Percentiles rank a stretch among this genome's conserved stretches.
These are phyloP conservation scores for Hanseniaspora opuntiae DNA, from an alignment of 805 yeast genomes.

Conservation along the genomic window DNA sequence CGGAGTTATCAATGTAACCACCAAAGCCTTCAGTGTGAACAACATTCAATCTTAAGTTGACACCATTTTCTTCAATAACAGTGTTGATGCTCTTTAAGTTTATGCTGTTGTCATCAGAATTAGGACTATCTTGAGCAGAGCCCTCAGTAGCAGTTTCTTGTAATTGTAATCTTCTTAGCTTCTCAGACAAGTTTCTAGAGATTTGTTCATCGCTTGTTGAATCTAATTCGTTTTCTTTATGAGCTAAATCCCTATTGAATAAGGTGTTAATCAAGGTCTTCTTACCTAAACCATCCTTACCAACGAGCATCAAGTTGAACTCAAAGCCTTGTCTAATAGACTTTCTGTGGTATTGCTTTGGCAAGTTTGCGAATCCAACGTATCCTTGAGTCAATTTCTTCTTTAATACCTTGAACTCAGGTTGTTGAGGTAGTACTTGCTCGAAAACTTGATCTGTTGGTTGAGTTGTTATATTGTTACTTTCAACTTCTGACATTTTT, in stretches of 20 bases:
- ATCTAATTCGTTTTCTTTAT: neutral
- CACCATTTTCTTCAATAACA: constrained; percentile 87
- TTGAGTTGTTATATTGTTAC: neutral
- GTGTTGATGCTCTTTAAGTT: constrained; percentile 47
- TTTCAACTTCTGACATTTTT: neutral
- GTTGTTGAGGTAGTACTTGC: constrained; percentile 23
- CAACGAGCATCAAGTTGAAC: constrained; percentile 79
- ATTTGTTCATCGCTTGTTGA: constrained; percentile 1
- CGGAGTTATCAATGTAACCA: constrained; percentile 66
- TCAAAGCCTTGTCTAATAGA: constrained; percentile 80
- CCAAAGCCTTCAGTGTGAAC: constrained; percentile 92
- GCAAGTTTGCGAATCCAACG: constrained; percentile 94
- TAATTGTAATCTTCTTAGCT: constrained; percentile 4
- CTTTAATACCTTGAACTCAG: constrained; percentile 48
- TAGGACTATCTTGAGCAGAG: constrained; percentile 5
- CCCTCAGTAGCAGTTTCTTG: constrained; percentile 16
- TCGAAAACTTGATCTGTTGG: neutral
- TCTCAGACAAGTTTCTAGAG: constrained; percentile 22
- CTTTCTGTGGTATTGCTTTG: constrained; percentile 97
- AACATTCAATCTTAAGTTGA: constrained; percentile 67
- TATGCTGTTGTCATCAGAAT: constrained; percentile 24
- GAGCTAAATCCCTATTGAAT: constrained; percentile 53
- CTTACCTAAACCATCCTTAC: constrained; percentile 87
- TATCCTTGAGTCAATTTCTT: constrained; percentile 70
- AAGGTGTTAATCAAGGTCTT: constrained; percentile 82